Evolutionary conservation across 257 asterid species (phyloP).

Genomic region (Avicennia marina): DNA sequence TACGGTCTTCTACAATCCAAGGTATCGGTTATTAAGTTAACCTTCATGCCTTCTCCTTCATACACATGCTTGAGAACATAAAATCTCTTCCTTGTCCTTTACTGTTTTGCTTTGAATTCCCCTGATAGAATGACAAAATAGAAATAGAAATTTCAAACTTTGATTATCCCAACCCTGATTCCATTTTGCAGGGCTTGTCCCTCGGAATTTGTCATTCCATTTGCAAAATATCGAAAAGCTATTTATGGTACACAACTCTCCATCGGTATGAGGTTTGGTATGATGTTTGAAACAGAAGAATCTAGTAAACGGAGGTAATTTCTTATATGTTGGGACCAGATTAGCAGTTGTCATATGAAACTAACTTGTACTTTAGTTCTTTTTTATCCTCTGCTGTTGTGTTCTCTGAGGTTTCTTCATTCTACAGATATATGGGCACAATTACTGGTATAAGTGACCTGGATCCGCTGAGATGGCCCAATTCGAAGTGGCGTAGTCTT

Average conservation of each 20-base stretch:
- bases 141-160: too few relatives aligned
- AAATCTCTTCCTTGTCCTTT: too few relatives aligned
- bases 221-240: slow-evolving; percentile 61
- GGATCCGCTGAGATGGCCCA: slow-evolving; percentile 85
- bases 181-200: slow-evolving; percentile 68
- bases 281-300: slow-evolving; percentile 94
- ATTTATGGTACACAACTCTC: slow-evolving; percentile 66
- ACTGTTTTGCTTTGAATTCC: too few relatives aligned
- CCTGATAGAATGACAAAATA: too few relatives aligned
- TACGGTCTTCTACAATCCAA: slow-evolving; percentile 78
- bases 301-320: slow-evolving; percentile 78
- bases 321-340: not conserved
- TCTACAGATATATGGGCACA: slow-evolving; percentile 72
- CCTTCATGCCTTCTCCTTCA: not conserved
- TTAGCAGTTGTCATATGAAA: not conserved
- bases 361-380: not conserved
- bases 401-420: not conserved
- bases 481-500: slow-evolving; percentile 84
- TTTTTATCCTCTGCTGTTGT: not conserved
- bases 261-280: slow-evolving; percentile 81
- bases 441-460: slow-evolving; percentile 57
- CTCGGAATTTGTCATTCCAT: slow-evolving; percentile 73
- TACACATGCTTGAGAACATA: too few relatives aligned
- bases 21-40: slow-evolving; percentile 26
- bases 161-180: not conserved